Conservation (phyloP, 306 rosid species). For the Casuarina cunninghamiana region DNA sequence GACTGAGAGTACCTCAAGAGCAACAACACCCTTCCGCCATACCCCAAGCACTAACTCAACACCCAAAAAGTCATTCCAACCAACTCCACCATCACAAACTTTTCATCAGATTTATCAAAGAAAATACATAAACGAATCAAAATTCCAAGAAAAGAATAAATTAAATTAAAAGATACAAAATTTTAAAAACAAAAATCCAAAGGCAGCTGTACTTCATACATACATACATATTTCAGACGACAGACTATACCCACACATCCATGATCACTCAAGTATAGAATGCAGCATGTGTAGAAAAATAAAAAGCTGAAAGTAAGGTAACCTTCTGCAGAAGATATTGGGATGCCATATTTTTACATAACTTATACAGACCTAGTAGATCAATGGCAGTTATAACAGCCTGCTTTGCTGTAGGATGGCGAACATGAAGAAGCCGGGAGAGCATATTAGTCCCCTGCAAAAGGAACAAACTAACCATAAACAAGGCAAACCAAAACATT, state of each 20-base stretch:
- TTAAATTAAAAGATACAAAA: neutral
- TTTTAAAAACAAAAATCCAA: neutral
- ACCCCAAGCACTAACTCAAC: neutral
- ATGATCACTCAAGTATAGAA: neutral
- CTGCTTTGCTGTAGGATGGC: conserved; percentile 88
- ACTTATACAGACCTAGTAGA: conserved; percentile 66
- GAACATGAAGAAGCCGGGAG: conserved; percentile 90
- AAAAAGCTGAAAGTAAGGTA: neutral
- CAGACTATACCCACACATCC: neutral
- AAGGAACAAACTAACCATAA: conserved; percentile 1
- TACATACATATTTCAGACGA: neutral
- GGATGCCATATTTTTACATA: neutral
- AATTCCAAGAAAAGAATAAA: neutral
- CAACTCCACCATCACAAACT: neutral
- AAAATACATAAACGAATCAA: neutral
- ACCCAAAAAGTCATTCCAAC: neutral
- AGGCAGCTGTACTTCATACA: neutral
- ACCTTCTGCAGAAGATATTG: neutral
- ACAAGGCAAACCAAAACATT: neutral
- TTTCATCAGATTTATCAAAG: neutral
- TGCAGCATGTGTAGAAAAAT: neutral
- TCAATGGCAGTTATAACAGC: conserved; percentile 96
- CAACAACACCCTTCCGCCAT: neutral
- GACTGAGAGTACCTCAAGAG: neutral
- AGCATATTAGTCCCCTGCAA: conserved; percentile 94